Conservation (phyloP, 257 asterid species). For the Nicotiana noctiflora region DNA sequence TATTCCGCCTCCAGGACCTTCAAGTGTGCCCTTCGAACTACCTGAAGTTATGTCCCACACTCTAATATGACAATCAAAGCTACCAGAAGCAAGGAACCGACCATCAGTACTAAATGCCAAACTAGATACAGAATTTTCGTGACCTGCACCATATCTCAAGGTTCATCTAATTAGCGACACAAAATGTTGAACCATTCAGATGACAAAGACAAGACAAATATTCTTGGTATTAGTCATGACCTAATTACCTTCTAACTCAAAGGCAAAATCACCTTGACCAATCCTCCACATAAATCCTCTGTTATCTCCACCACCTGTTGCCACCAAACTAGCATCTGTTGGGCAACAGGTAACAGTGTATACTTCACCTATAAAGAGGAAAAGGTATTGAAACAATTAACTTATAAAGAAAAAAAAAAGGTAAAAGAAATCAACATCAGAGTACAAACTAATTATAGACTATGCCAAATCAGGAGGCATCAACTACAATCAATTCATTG, state of each 20-base stretch:
- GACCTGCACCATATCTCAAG: conserved; percentile 47
- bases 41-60: conserved; percentile 61
- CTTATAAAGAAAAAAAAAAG: not conserved
- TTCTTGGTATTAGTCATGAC: not conserved
- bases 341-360: conserved; percentile 71
- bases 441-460: not conserved
- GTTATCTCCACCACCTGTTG: conserved; percentile 94
- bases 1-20: conserved; percentile 74
- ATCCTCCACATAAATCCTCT: conserved; percentile 76
- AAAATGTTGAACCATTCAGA: not conserved
- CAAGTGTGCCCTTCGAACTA: conserved; percentile 55
- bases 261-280: conserved; percentile 63
- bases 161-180: not conserved
- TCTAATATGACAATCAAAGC: conserved; percentile 68
- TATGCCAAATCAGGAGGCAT: not conserved
- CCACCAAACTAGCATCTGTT: conserved; percentile 63
- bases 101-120: conserved; percentile 75
- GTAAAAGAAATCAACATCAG: not conserved
- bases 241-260: conserved; percentile 55
- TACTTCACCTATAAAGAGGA: conserved; percentile 50
- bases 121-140: conserved; percentile 61
- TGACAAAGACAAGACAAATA: not conserved
- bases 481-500: not conserved
- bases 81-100: conserved; percentile 72
- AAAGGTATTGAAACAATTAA: not conserved